phyloP scores from a whole-genome alignment of 129 eudicot species.

The Cynara cardunculus region DNA sequence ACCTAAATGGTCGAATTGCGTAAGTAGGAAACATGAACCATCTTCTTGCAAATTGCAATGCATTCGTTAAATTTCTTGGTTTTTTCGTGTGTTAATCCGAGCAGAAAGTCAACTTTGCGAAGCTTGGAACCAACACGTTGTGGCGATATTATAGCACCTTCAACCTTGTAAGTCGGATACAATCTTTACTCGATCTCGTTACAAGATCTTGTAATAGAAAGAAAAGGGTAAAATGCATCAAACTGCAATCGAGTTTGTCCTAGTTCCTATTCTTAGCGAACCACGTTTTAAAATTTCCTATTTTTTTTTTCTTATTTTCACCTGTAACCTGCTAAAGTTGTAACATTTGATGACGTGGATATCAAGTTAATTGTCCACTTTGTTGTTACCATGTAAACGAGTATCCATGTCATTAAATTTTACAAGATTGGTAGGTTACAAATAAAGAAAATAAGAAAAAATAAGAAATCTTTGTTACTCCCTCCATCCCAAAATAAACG shows the following conservation, averaged over 20 bases:
- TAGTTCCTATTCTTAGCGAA: not conserved
- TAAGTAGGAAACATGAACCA: not conserved
- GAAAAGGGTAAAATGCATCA: not conserved
- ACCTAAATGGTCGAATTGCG: constrained; percentile 13
- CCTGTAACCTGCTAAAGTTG: not conserved
- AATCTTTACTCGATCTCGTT: not conserved
- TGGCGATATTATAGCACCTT: constrained; percentile 80
- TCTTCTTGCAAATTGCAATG: not conserved
- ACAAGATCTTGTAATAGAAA: not conserved
- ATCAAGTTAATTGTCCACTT: not conserved
- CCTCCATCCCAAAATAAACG: not conserved
- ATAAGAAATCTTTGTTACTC: too few relatives aligned
- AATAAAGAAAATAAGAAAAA: too few relatives aligned
- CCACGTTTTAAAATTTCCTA: not conserved
- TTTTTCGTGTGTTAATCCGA: constrained; percentile 11
- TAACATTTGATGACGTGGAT: not conserved
- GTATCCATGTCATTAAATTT: not conserved
- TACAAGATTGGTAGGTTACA: not conserved
- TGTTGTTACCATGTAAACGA: too few relatives aligned
- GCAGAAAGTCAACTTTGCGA: constrained; percentile 75
- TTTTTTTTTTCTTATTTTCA: not conserved
- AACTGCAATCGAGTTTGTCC: not conserved
- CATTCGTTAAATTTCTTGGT: not conserved
- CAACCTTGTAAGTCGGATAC: constrained; percentile 62
- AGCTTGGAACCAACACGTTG: constrained; percentile 70